Percentiles rank a stretch among this genome's conserved stretches.
Conservation (phyloP, 2,329 filamentous ascomycete species). For the Monosporascus sp. region DNA sequence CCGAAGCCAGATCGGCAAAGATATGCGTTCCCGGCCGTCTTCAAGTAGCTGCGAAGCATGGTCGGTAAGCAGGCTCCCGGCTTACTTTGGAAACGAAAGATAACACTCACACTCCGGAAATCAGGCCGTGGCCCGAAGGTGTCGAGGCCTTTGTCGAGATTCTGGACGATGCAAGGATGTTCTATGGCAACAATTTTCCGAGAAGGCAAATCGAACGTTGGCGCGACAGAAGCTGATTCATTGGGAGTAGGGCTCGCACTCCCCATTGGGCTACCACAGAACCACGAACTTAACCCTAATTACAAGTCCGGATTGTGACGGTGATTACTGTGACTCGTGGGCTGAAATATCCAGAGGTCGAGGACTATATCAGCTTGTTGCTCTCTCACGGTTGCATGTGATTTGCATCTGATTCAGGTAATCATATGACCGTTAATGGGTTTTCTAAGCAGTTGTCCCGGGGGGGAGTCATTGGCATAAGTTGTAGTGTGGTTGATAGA, state of each 20-base stretch:
- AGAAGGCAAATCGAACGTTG: slow-evolving; percentile 31
- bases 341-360: too few species aligned
- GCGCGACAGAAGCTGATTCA: slow-evolving; percentile 22
- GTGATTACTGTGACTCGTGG: too few species aligned
- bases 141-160: slow-evolving; percentile 36
- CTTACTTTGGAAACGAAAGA: neutral
- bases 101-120: slow-evolving; percentile 29
- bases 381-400: too few species aligned
- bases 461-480: too few species aligned
- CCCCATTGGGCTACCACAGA: slow-evolving; percentile 2
- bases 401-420: too few species aligned
- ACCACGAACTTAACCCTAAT: neutral
- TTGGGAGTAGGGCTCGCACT: slow-evolving; percentile 3
- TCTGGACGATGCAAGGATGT: slow-evolving; percentile 36
- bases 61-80: slow-evolving; percentile 3
- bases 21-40: slow-evolving; percentile 34
- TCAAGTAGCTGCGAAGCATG: slow-evolving; percentile 17
- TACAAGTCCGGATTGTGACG: too few species aligned
- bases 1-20: slow-evolving; percentile 67
- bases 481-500: too few species aligned
- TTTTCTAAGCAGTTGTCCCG: too few species aligned
- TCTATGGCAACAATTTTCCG: slow-evolving; percentile 37
- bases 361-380: too few species aligned
- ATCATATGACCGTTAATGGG: too few species aligned
- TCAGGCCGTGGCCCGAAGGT: slow-evolving; percentile 35